Evolutionary conservation across 495 filamentous ascomycete species (phyloP), one percentile per base, ranked within the genome.

Genomic region (Penicillium silybi): DNA sequence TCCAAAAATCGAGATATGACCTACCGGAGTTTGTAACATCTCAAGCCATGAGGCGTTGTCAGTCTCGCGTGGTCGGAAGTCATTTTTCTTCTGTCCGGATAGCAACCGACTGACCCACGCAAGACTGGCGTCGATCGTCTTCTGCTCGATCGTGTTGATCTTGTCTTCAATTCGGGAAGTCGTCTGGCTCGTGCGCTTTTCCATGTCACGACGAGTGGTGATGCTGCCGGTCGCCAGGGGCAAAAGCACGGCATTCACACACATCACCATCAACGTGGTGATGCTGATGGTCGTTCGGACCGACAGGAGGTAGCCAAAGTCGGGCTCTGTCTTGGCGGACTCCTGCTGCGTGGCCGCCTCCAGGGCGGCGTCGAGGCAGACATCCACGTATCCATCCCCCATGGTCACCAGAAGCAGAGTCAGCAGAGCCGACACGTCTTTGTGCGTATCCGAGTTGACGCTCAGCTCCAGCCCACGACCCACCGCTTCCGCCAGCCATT

Each of bases 401-500:
- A 97, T 93, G 53, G 88, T 86, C 15, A 84, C 82, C 20, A 97
- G 79, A 1, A 99, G 81, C 7, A 97, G 82, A 65, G 85, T 87
- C 37, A 97, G 74, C 16, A 97, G 78, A 50, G 88, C 84, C n/a
- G 84, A 82, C 37, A 97, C 88, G 69, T 99, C 95, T 68, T 93
- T 97, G 23, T 93, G 90, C 9, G 90, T 96, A 54, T 97, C 95
- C 54, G 79, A 88, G 40, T 82, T 83, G 19, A 87, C 86, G 29
- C 86, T 88, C 38, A 99, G 77, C 63, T 99, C 95, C 26, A 99
- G 77, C 0, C 89, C 88, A 54, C 95, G 77, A n/a, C 92, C 88
- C 44, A 99, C 92, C 47, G 87, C 90, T 71, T 99, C 95, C 25
- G 95, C 93, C 23, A 99, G 77, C 95, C 95, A 99, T 59, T 88